Conservation (phyloP, 495 filamentous ascomycete species). For the Penicillium cataractarum region DNA sequence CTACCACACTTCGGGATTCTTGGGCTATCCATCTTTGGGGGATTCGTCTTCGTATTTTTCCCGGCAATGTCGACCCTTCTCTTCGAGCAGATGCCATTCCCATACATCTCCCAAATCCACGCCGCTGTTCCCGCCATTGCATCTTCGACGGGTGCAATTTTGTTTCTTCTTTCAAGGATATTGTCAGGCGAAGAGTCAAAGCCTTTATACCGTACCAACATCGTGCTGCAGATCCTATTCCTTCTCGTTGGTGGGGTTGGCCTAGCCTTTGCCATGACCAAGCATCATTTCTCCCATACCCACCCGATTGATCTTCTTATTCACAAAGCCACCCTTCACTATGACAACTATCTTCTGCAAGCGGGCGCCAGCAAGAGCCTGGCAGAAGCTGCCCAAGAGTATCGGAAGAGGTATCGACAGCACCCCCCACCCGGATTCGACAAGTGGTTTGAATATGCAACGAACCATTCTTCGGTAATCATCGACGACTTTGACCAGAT, state of each 20-base stretch:
- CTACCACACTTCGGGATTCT: conserved; percentile 39
- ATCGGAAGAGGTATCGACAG: conserved; percentile 48
- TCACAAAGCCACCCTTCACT: conserved; percentile 40
- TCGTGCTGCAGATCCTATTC: conserved; percentile 33
- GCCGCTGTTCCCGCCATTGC: conserved; percentile 21
- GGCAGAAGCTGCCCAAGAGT: conserved; percentile 44
- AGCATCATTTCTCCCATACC: conserved; percentile 32
- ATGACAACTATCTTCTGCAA: conserved; percentile 39
- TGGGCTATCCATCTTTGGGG: conserved; percentile 38
- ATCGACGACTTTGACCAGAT: conserved; percentile 81
- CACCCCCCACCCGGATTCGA: conserved; percentile 54
- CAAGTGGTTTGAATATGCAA: conserved; percentile 77
- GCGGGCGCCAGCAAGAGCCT: conserved; percentile 43
- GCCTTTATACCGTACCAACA: conserved; percentile 35
- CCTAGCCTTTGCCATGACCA: conserved; percentile 34
- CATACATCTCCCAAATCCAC: conserved; percentile 30
- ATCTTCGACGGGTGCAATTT: conserved; percentile 27
- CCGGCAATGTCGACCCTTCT: conserved; percentile 29
- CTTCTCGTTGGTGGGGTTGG: conserved; percentile 31
- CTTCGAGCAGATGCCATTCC: conserved; percentile 39
- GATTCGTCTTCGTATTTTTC: conserved; percentile 40
- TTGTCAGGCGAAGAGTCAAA: conserved; percentile 37
- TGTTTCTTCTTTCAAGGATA: conserved; percentile 37
- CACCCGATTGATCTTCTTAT: conserved; percentile 57
- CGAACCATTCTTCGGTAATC: conserved; percentile 60